These are phyloP conservation scores for Gymnopilus dilepis DNA, from an alignment of 768 basidiomycete species.

Conservation along the genomic window DNA sequence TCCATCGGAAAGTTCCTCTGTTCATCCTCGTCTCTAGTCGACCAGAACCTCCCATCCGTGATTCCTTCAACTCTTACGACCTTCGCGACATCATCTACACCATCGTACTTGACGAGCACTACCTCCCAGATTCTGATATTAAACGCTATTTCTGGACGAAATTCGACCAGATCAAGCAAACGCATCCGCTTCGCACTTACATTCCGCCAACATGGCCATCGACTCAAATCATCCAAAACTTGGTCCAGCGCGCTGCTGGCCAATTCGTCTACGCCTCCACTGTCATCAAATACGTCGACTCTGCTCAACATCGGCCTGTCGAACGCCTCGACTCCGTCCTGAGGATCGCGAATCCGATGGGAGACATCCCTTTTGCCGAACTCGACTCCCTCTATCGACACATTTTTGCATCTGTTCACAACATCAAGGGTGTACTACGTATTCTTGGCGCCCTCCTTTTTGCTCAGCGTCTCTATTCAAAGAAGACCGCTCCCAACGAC, in stretches of 20 bases:
- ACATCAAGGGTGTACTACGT: slow-evolving; percentile 29
- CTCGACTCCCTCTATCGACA: slow-evolving; percentile 32
- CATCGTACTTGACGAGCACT: slow-evolving; percentile 29
- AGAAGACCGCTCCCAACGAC: slow-evolving; percentile 17
- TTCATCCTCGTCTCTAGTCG: slow-evolving; percentile 34
- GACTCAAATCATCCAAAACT: slow-evolving; percentile 18
- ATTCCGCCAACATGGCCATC: slow-evolving; percentile 30
- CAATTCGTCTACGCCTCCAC: slow-evolving; percentile 36
- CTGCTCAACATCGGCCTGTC: slow-evolving; percentile 30
- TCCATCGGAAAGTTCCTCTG: slow-evolving; percentile 28
- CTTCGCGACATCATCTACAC: slow-evolving; percentile 31
- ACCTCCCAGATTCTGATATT: slow-evolving; percentile 31
- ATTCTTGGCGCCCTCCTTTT: slow-evolving; percentile 32
- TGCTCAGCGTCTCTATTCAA: slow-evolving; percentile 24
- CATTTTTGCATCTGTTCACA: slow-evolving; percentile 28
- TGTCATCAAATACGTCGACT: slow-evolving; percentile 33
- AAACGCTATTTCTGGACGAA: slow-evolving; percentile 29
- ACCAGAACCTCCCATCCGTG: slow-evolving; percentile 35
- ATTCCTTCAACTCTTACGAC: slow-evolving; percentile 35
- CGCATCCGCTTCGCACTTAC: slow-evolving; percentile 30
- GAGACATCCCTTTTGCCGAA: slow-evolving; percentile 32
- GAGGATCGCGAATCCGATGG: slow-evolving; percentile 22
- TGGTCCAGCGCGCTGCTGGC: slow-evolving; percentile 30
- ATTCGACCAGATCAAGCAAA: slow-evolving; percentile 30
- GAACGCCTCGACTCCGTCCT: slow-evolving; percentile 31